Conservation (phyloP, 768 basidiomycete genomes). For the Serpula lacrymans region DNA sequence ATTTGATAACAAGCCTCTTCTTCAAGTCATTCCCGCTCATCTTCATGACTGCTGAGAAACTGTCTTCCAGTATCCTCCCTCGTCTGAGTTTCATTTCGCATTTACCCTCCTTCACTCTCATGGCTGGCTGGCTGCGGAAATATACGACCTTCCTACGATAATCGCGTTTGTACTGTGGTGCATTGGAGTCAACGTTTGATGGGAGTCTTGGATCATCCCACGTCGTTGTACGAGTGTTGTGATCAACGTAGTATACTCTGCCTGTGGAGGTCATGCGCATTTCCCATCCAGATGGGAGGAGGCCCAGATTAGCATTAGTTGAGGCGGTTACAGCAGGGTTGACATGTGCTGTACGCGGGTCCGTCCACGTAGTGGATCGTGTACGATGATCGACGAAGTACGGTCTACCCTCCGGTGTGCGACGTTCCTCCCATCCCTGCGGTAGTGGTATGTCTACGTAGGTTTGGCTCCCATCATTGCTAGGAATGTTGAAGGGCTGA, state of each 20-base stretch:
- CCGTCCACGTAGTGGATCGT: conserved; percentile 88
- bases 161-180: conserved; percentile 95
- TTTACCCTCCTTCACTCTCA: conserved; percentile 73
- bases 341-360: conserved; percentile 63
- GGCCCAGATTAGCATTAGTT: conserved; percentile 63
- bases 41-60: conserved; percentile 82
- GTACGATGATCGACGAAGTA: conserved; percentile 77
- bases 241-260: conserved; percentile 90
- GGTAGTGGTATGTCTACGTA: conserved; percentile 73
- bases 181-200: conserved; percentile 76
- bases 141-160: conserved; percentile 90
- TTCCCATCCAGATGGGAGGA: conserved; percentile 91
- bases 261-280: conserved; percentile 86
- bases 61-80: conserved; percentile 80
- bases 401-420: conserved; percentile 81
- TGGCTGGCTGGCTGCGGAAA: conserved; percentile 87
- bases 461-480: conserved; percentile 11
- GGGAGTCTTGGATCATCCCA: conserved; percentile 94
- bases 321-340: conserved; percentile 43
- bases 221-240: conserved; percentile 83
- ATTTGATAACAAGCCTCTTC: conserved; percentile 67
- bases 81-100: conserved; percentile 85
- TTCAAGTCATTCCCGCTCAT: conserved; percentile 69
- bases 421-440: conserved; percentile 89
- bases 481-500: conserved; percentile 26